Conservation (phyloP, 2,329 filamentous ascomycete species). For the Biscogniauxia sp. region DNA sequence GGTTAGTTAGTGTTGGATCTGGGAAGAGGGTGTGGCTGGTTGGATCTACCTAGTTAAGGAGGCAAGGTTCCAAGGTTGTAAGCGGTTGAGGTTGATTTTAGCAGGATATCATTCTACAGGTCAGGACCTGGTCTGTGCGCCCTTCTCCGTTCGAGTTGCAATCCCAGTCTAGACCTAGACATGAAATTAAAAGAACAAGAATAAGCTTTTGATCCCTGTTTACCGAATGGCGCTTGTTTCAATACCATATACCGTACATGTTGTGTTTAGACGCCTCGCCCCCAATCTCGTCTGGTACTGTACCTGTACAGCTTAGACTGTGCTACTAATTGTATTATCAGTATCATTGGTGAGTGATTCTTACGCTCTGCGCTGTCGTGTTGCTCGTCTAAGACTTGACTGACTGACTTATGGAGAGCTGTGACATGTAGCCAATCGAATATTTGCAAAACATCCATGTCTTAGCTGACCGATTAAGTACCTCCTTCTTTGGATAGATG, state of each 20-base stretch:
- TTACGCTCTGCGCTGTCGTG: too few relatives aligned
- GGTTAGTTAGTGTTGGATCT: too few relatives aligned
- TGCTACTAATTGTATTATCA: too few relatives aligned
- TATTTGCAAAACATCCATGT: not conserved
- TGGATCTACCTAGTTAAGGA: not conserved
- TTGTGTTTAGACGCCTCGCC: not conserved
- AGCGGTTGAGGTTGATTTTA: not conserved
- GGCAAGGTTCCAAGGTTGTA: not conserved
- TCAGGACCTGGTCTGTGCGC: not conserved
- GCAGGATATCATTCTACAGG: not conserved
- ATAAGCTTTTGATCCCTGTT: not conserved
- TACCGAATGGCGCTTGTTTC: not conserved
- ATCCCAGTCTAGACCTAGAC: too few relatives aligned
- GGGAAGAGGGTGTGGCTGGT: not conserved
- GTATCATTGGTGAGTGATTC: too few relatives aligned
- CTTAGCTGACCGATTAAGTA: not conserved
- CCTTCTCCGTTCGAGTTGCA: not conserved
- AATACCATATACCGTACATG: not conserved
- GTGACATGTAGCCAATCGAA: not conserved
- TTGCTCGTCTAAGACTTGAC: too few relatives aligned
- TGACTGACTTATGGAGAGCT: not conserved
- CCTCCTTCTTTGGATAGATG: not conserved
- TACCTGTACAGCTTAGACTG: too few relatives aligned
- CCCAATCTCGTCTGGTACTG: too few relatives aligned
- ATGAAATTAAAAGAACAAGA: not conserved